Evolutionary conservation across 768 basidiomycete species (phyloP).

Genomic region (Naganishia friedmannii): DNA sequence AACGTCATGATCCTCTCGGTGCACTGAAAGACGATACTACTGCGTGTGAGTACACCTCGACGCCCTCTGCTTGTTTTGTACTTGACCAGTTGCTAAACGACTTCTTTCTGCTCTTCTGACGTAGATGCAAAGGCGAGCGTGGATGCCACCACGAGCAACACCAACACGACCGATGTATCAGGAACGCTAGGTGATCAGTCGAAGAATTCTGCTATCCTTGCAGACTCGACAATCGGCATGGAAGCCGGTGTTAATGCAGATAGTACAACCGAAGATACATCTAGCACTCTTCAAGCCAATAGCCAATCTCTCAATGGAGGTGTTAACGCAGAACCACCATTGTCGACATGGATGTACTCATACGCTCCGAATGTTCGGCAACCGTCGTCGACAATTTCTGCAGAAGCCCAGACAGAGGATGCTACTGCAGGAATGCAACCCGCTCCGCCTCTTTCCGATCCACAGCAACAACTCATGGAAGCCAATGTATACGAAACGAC

Average conservation of each 20-base stretch:
- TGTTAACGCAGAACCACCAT: neutral
- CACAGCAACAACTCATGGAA: neutral
- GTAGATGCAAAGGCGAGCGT: neutral
- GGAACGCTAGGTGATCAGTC: neutral
- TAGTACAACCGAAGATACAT: neutral
- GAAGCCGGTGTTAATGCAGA: neutral
- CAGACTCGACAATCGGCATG: neutral
- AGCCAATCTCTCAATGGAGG: neutral
- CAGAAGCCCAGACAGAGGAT: neutral
- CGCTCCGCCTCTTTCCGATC: neutral
- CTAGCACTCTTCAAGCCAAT: neutral
- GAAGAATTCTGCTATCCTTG: neutral
- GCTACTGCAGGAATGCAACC: neutral
- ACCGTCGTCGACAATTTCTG: too few species aligned
- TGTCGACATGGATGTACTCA: constrained; percentile 8
- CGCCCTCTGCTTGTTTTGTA: too few species aligned
- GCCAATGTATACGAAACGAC: neutral
- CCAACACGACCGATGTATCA: neutral
- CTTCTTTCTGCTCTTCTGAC: too few species aligned
- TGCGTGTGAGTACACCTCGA: neutral
- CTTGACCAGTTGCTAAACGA: too few species aligned
- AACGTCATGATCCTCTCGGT: neutral
- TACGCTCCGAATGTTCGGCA: constrained; percentile 1
- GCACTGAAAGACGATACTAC: neutral
- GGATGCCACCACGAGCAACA: neutral